These are phyloP conservation scores for Podaxis sp. DNA, from an alignment of 768 basidiomycete genomes.

Conservation along the genomic window DNA sequence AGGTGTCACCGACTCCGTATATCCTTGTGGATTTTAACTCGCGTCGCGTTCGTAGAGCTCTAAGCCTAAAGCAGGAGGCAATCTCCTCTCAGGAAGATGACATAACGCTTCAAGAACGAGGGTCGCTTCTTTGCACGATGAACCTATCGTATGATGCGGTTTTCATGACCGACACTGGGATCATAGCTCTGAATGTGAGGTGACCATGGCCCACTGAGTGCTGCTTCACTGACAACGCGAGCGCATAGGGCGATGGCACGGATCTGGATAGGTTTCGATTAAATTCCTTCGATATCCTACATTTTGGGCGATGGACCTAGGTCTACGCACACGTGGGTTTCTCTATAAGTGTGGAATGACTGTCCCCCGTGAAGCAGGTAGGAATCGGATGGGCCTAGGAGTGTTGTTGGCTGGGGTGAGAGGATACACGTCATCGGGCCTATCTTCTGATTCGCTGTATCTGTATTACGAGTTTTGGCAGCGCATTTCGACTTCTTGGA, in stretches of 20 bases:
- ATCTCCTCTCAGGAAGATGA: neutral
- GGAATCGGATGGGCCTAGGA: no score
- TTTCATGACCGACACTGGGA: neutral
- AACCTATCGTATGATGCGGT: neutral
- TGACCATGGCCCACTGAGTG: neutral
- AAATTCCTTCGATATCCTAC: neutral
- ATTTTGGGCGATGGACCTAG: neutral
- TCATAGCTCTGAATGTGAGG: neutral
- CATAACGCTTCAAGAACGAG: neutral
- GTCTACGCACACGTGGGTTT: neutral
- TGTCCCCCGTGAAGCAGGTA: no score
- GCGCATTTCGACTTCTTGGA: constrained; percentile 83
- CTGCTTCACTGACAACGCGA: neutral
- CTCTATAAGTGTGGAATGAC: neutral
- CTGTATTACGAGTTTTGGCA: constrained; percentile 20
- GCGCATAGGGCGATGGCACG: neutral
- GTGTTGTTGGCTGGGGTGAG: neutral
- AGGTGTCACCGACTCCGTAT: neutral
- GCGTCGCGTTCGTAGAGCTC: neutral
- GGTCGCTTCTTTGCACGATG: neutral
- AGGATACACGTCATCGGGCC: neutral
- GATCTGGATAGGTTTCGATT: neutral
- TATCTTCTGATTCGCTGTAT: neutral
- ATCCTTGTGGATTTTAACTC: neutral
- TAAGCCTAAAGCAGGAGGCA: neutral